Base-by-base conservation (phyloP, 2,329 filamentous ascomycete genomes). In the Monosporascus cannonballus region DNA sequence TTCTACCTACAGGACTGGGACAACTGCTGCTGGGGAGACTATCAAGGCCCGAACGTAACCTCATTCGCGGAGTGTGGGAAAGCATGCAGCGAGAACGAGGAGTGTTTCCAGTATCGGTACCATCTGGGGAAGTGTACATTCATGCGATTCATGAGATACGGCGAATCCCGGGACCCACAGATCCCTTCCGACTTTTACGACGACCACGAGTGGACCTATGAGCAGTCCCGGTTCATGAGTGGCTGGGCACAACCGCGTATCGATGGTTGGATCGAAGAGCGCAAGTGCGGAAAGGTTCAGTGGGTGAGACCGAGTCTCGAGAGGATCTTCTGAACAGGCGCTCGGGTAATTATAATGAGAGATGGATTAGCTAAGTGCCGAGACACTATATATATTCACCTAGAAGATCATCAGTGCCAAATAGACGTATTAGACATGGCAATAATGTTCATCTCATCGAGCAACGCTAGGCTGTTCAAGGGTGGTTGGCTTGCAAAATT, bases 71-170 rank as follows among this genome's bases (percentile, higher is more conserved):
- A 52, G 25, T 64, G 62, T 30, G 52, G 50, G n/a, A 45, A 52
- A 20, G 56, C 59, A 20, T 64, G 62, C 50, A 49, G 52, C 44
- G 50, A 54, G 17, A 51, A 56, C 39, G n/a, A 50, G 4, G 15
- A 25, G 18, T 64, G 62, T 46, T 52, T 62, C 25, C 61, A 62
- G 51, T 64, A 55, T 9, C 53, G 56, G 20, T 61, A 54, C 56
- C 54, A 57, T 24, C 55, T 56, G 8, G 51, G 53, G 11, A 51
- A 59, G 34, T 64, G 62, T 46, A 53, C 57, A 1, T 51, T 64
- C 39, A 54, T 56, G 39, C 47, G 44, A 9, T 56, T 56, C 18
- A 52, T 61, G 27, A 53, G 51, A 24, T 51, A 54, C 22, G 59
- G 59, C 17, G 41, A 44, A 22, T 41, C 51, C 17, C 54, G 52